Evolutionary conservation across 257 asterid species (phyloP).

Genomic region (Anisodus tanguticus): DNA sequence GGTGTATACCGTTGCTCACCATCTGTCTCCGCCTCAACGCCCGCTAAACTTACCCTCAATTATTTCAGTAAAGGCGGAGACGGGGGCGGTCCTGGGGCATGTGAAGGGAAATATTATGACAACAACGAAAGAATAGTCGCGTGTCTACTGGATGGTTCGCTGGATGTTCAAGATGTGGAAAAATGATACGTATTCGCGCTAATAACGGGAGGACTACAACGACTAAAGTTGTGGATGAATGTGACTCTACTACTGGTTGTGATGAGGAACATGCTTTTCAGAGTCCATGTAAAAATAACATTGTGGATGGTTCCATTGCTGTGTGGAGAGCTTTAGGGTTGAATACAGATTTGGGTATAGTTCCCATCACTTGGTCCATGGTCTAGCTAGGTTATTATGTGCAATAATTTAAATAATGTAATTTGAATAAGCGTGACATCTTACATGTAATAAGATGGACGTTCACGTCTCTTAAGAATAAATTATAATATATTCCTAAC

Average conservation of each 20-base stretch:
- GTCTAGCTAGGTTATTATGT: constrained; percentile 29
- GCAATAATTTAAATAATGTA: too few species aligned
- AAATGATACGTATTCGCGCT: constrained; percentile 40
- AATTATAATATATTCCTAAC: background rate
- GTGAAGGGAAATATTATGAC: constrained; percentile 40
- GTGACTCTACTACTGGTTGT: constrained; percentile 57
- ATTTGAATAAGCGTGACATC: background rate
- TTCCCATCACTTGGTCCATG: constrained; percentile 48
- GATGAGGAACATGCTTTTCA: constrained; percentile 49
- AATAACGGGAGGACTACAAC: constrained; percentile 46
- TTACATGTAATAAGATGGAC: background rate
- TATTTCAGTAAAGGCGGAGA: constrained; percentile 52
- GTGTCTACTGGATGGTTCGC: constrained; percentile 53
- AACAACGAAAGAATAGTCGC: constrained; percentile 47
- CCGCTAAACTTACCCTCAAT: constrained; percentile 48
- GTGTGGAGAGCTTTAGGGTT: constrained; percentile 48
- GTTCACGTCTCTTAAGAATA: background rate
- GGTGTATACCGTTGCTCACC: constrained; percentile 48
- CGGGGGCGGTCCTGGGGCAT: constrained; percentile 47
- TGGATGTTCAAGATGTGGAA: constrained; percentile 41
- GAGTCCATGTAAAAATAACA: constrained; percentile 45
- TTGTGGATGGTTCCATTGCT: constrained; percentile 47
- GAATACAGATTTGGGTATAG: constrained; percentile 30
- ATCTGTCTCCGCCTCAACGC: constrained; percentile 42
- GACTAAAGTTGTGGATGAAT: constrained; percentile 64